Base-by-base conservation (phyloP, 352 stramenopile genomes). In the Pythium volutum region DNA sequence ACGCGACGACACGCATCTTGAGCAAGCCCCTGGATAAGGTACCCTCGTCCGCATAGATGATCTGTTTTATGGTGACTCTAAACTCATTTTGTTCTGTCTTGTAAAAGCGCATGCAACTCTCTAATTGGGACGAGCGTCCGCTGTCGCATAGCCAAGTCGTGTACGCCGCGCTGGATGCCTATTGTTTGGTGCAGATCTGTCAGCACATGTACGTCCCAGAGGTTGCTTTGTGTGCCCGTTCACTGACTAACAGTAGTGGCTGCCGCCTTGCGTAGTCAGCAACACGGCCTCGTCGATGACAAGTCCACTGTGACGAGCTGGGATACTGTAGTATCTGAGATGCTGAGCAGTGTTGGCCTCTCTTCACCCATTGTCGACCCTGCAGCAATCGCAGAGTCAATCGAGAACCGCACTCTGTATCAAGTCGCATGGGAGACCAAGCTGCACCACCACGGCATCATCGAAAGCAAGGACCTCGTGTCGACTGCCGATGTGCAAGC, bases 1-100 rank as follows among this genome's bases (percentile, higher is more conserved):
- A 75, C 20, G 70, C 71, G 7, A 66, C 73, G 1, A 41, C 55
- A 4, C 68, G 59, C 1, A 63, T 88, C 34, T 46, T 90, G 18
- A 78, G 78, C 14, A 83, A 86, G 25, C 75, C 80, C 2, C 62
- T 90, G 26, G 74, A 90, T 36, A 90, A 90, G 63, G 78, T 89
- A 61, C 16, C 16, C 9, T 25, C 41, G 4, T 6, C 20, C 10
- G 14, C n/a, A 27, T n/a, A 6, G 5, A 7, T 16, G 3, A 6
- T 27, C 41, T 14, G 1, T 15, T 57, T 29, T 64, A 34, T 51
- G 15, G 1, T 16, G 25, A 41, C 11, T 27, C 6, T 20, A 27
- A 23, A 15, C 5, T 55, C 22, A 12, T 46, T 36, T 6, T 54
- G 36, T 11, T 31, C 49, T 27, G 27, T 15, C 49, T 23, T 14